phyloP scores from a whole-genome alignment of 2,329 filamentous ascomycete genomes.

The Aspergillus pseudonomiae region DNA sequence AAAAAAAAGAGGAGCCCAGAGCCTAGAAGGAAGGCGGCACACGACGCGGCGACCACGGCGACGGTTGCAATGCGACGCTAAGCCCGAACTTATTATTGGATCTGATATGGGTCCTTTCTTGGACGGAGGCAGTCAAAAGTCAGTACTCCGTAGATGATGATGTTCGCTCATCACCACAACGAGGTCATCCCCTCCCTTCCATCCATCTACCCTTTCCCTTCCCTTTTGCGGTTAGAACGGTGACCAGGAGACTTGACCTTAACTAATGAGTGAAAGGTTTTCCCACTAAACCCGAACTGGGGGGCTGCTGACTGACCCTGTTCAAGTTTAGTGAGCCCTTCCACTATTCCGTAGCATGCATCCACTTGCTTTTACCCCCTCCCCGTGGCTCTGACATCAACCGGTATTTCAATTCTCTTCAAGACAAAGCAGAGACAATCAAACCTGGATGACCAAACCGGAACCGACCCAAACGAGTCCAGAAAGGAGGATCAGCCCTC shows the following conservation, averaged over 20 bases:
- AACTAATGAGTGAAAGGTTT: not conserved
- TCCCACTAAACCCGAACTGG: slow-evolving; percentile 18
- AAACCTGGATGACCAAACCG: slow-evolving; percentile 33
- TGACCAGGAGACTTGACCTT: slow-evolving; percentile 10
- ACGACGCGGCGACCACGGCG: slow-evolving; percentile 15
- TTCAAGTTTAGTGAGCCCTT: slow-evolving; percentile 20
- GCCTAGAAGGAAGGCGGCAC: slow-evolving; percentile 15
- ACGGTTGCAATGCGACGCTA: slow-evolving; percentile 36
- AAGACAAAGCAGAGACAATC: slow-evolving; percentile 30
- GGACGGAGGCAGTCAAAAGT: slow-evolving; percentile 17
- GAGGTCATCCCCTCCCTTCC: slow-evolving; percentile 10
- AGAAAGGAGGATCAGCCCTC: slow-evolving; percentile 43
- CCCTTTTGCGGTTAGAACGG: slow-evolving; percentile 14
- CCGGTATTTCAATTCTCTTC: slow-evolving; percentile 31
- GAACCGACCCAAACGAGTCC: slow-evolving; percentile 36
- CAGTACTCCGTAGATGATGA: not conserved
- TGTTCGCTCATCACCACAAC: slow-evolving; percentile 13
- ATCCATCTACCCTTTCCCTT: slow-evolving; percentile 8
- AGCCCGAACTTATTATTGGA: slow-evolving; percentile 38
- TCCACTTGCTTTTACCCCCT: slow-evolving; percentile 33
- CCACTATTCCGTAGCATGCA: slow-evolving; percentile 29
- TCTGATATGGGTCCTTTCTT: slow-evolving; percentile 36
- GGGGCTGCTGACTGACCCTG: slow-evolving; percentile 19
- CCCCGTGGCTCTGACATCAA: slow-evolving; percentile 42
- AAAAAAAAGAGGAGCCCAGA: slow-evolving; percentile 8